phyloP scores from a whole-genome alignment of 441 rosid genomes.

The Populus hybrid region DNA sequence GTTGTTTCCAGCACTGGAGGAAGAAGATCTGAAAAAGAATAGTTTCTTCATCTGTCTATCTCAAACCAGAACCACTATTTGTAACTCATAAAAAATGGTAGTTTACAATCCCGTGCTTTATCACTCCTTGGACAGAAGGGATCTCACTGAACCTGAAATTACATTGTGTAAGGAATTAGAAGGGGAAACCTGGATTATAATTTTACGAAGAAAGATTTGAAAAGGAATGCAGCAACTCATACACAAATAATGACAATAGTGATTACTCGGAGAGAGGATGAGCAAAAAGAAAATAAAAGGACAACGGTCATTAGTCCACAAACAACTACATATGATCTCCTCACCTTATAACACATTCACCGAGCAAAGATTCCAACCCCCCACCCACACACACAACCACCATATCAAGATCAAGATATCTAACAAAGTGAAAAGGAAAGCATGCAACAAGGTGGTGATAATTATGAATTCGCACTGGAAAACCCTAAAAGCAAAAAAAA shows the following conservation, averaged over 20 bases:
- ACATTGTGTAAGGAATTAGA: not conserved
- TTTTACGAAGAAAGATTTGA: not conserved
- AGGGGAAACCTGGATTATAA: not conserved
- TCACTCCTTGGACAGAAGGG: slow-evolving; percentile 15
- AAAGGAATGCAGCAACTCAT: not conserved
- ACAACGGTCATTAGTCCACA: not conserved
- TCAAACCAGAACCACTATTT: slow-evolving; percentile 19
- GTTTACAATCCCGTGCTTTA: slow-evolving; percentile 11
- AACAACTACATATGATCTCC: not conserved
- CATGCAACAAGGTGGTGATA: slow-evolving; percentile 2
- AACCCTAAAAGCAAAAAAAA: not conserved
- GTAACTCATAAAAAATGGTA: slow-evolving; percentile 19
- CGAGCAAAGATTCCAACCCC: not conserved
- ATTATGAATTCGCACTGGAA: slow-evolving; percentile 3
- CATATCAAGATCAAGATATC: not conserved
- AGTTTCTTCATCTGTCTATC: slow-evolving; percentile 73
- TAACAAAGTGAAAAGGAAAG: slow-evolving; percentile 8
- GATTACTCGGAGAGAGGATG: not conserved
- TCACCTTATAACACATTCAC: not conserved
- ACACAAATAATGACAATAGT: not conserved
- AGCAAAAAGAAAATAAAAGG: not conserved
- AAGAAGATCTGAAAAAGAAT: slow-evolving; percentile 72
- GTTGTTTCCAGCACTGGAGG: slow-evolving; percentile 43
- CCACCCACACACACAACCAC: not conserved
- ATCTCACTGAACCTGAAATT: slow-evolving; percentile 38